Base-by-base conservation (phyloP, 768 basidiomycete species). In the Boletus insuetus region DNA sequence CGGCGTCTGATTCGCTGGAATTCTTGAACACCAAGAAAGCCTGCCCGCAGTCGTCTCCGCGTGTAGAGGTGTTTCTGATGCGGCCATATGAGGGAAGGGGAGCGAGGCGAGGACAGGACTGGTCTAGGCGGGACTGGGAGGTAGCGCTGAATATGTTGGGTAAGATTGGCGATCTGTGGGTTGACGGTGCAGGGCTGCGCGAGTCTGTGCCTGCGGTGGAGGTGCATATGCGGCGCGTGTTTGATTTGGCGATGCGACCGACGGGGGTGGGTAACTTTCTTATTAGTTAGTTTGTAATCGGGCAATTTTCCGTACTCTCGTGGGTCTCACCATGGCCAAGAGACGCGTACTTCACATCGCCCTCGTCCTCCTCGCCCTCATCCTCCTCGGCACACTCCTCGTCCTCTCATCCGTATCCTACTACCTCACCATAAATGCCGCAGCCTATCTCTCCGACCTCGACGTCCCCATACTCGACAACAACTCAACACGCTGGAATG, bases 371-470 rank as follows among this genome's bases (percentile, higher is more conserved):
- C 78, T 96, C 64, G 86, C 84, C 54, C 80, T 93, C 63, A 73
- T 95, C 75, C 85, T 98, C 54, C 63, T 90, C 20, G 94, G 94
- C 44, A 98, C 95, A 19, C 83, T 97, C 72, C 64, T 91, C 71
- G 94, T 98, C 55, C 86, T 98, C 69, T 91, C 91, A 10, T 94
- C 91, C 22, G 82, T 98, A 46, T 89, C 94, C 19, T 91, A 88
- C 71, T 95, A 94, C 68, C 87, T 96, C 57, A 79, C 84, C 58
- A 93, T 98, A 66, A 83, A 87, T 70, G 72, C 82, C 47, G 73
- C 77, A 37, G 93, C 92, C 26, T 94, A 92, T 72, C 77, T 98
- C 66, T 77, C 85, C 6, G 90, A 95, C 69, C 70, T 75, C 13
- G 90, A 95, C 67, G 82, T 96, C 11, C 82, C 84, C 59, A 62